Base-by-base conservation (phyloP, 2,329 filamentous ascomycete genomes). In the Bimuria novae-zelandiae region DNA sequence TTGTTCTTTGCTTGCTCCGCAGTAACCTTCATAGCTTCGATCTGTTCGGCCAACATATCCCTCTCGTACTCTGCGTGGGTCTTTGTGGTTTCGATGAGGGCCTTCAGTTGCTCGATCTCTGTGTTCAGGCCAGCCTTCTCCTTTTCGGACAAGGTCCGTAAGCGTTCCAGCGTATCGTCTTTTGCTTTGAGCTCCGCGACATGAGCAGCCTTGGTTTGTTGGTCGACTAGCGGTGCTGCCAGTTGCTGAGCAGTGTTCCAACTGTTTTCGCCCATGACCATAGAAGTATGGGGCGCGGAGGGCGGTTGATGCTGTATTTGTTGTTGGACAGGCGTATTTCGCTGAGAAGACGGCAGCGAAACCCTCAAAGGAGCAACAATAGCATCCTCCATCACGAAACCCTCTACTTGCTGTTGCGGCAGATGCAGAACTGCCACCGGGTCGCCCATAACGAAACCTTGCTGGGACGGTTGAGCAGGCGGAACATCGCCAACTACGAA, bases 141-240 rank as follows among this genome's bases (percentile, higher is more conserved):
- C 12, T 57, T 56, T 30, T 66, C 61, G 11, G 54, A 25, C 7
- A 70, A 62, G 25, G 39, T 39, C n/a, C 56, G 62, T 16, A 71
- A 44, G 10, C 58, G 58, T 42, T 64, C 63, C 6, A 66, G 48
- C 14, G 62, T 59, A 19, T 72, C 63, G 30, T 70, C 67, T 29
- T 68, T 72, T 7, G 56, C 62, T 43, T 62, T 66, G n/a, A 72
- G 43, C 37, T 72, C 59, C 7, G 60, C 58, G 39, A 51, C 40
- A 50, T 66, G 59, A 33, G 59, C 48, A 33, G 35, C 37, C 6
- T 39, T 35, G 7, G 45, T 16, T 39, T 45, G 51, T 12, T n/a
- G 23, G 7, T 22, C 37, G 11, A 33, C 19, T 3, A 46, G 45
- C 30, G 64, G 60, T 7, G 56, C 58, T 3, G 60, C 56, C 3